Base-by-base conservation (phyloP, 1,284 basidiomycete genomes). In the Ganoderma lingzhi region DNA sequence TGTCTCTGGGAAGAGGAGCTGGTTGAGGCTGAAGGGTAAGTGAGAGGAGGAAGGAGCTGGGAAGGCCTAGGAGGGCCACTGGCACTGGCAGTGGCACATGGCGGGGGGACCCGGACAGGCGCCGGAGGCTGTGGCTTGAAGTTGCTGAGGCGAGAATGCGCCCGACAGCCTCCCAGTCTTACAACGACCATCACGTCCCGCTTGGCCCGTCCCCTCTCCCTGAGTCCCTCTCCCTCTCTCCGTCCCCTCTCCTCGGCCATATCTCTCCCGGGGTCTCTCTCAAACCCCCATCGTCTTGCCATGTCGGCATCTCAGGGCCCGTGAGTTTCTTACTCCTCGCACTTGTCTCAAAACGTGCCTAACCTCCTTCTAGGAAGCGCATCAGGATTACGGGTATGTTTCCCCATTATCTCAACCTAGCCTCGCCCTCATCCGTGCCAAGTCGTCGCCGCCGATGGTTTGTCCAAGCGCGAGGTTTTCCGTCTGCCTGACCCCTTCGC, bases 401-500 rank as follows among this genome's bases (percentile, higher is more conserved):
- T 55, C 70, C 60, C 28, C 42, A 15, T 51, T 23, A 32, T 23
- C 41, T 44, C 56, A 42, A 17, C 44, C 44, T 39, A 23, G 28
- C 56, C 15, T 53, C 37, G 35, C 59, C 60, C 66, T 76, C 62
- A 75, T 60, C 15, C 23, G 8, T 61, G 19, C 30, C 1, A 80
- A 97, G 96, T 97, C 73, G 92, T 94, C 76, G 93, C 94, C 53
- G 96, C 96, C 71, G 94, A 93, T 81, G 93, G 93, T 44, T 87
- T 98, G 63, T 91, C 89, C 74, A 98, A 97, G 82, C 91, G 96
- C 66, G 96, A 98, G 81, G 88, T 98, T 53, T 93, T 97, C 79
- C 88, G 95, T 73, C 88, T 98, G 12, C 97, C 97, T 0, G 96
- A 98, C 81, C 96, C 97, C 3, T 98, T 99, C 80, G 97, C 96